These are phyloP conservation scores for Lojkania enalia DNA, from an alignment of 2,329 filamentous ascomycete species.

Conservation along the genomic window DNA sequence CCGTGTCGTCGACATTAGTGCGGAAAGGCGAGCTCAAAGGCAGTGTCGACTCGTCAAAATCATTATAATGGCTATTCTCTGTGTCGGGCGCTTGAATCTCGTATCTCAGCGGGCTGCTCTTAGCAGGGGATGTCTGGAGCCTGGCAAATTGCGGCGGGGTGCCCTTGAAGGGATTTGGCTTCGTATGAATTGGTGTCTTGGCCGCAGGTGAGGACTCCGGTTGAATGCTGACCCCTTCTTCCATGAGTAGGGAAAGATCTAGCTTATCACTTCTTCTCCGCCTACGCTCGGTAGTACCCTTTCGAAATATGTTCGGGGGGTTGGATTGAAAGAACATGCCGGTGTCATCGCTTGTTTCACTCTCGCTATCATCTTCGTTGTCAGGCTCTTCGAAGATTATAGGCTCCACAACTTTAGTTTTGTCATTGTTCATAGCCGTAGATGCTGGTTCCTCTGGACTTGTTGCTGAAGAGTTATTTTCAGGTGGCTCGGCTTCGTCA, in stretches of 20 bases:
- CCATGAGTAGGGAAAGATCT: conserved; percentile 36
- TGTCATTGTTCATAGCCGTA: conserved; percentile 16
- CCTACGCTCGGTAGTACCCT: conserved; percentile 23
- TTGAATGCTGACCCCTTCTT: conserved; percentile 36
- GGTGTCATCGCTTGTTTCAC: conserved; percentile 40
- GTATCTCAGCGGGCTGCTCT: conserved; percentile 40
- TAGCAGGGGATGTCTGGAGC: conserved; percentile 32
- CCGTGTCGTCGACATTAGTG: conserved; percentile 30
- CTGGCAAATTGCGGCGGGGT: conserved; percentile 32
- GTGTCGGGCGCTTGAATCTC: conserved; percentile 34
- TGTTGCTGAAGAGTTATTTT: conserved; percentile 11
- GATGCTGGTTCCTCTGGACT: conserved; percentile 8
- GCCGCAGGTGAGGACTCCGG: conserved; percentile 34
- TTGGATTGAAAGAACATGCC: conserved; percentile 44
- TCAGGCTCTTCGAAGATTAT: conserved; percentile 13
- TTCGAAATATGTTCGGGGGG: conserved; percentile 30
- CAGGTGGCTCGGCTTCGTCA: conserved; percentile 38
- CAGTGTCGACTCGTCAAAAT: conserved; percentile 35
- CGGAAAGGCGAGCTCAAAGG: conserved; percentile 42
- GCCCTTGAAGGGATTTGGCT: conserved; percentile 35
- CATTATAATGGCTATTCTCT: conserved; percentile 23
- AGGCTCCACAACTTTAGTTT: conserved; percentile 18
- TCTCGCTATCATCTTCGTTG: conserved; percentile 23
- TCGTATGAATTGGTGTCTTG: conserved; percentile 17
- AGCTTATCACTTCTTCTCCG: conserved; percentile 30